Percentiles rank a stretch among this genome's conserved stretches.
Evolutionary conservation across 768 basidiomycete genomes (phyloP).

Genomic region (Phallus indusiatus): DNA sequence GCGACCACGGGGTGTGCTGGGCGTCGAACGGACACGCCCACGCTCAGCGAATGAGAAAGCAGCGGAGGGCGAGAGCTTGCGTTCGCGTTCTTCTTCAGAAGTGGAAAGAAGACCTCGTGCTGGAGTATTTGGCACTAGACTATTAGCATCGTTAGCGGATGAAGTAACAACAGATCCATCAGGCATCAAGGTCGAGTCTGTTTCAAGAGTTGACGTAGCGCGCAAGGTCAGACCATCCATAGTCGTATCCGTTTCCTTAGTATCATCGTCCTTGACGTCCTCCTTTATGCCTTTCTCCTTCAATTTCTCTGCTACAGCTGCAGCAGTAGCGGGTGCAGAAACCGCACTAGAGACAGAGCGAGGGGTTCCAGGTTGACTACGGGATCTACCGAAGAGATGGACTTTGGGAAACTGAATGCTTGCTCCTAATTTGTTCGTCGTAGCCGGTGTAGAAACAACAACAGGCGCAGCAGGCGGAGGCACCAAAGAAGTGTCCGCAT

Average conservation of each 20-base stretch:
- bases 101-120: too few relatives aligned
- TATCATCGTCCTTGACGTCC: background rate
- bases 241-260: background rate
- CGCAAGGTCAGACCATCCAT: background rate
- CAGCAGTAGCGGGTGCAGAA: background rate
- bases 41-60: background rate
- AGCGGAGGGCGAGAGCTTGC: background rate
- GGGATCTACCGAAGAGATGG: constrained; percentile 21
- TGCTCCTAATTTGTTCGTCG: background rate
- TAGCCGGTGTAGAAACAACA: background rate
- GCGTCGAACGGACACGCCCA: constrained; percentile 4
- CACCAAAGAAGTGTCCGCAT: constrained; percentile 22
- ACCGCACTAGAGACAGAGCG: too few relatives aligned
- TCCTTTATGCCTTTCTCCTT: background rate
- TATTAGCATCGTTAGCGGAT: background rate
- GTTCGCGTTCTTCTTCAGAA: background rate
- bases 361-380: constrained; percentile 13
- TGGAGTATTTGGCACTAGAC: background rate
- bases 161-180: background rate
- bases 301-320: background rate
- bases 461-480: constrained; percentile 17
- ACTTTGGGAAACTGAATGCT: constrained; percentile 15
- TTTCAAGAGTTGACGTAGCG: background rate
- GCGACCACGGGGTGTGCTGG: constrained; percentile 23
- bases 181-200: background rate